Conservation (phyloP, 2,329 filamentous ascomycete genomes). For the Aureobasidium sp. region DNA sequence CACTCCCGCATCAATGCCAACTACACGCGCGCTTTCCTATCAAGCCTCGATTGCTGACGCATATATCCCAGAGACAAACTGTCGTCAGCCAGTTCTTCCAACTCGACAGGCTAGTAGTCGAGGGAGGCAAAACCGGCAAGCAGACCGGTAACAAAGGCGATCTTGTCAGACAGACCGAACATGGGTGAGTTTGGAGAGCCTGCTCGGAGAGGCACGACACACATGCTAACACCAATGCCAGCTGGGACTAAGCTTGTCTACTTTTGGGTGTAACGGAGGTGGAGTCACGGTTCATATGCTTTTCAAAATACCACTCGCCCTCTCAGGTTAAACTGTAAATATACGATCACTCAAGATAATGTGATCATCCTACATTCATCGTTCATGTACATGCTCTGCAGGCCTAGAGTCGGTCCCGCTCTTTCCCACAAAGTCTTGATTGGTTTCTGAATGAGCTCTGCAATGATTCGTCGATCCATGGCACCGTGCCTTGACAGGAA, state of each 20-base stretch:
- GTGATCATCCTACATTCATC: not conserved
- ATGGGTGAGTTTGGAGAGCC: conserved; percentile 52
- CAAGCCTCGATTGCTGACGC: conserved; percentile 30
- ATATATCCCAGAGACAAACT: conserved; percentile 72
- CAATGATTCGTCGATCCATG: no score
- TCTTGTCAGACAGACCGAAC: conserved; percentile 70
- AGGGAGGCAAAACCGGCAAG: conserved; percentile 74
- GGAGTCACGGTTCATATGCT: conserved; percentile 15
- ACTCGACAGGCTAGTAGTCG: conserved; percentile 82
- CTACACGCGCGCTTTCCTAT: no score
- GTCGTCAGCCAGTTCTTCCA: conserved; percentile 93
- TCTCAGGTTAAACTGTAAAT: conserved; percentile 5
- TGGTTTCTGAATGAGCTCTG: no score
- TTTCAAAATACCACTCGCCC: conserved; percentile 14
- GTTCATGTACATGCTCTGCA: no score
- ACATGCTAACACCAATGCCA: not conserved
- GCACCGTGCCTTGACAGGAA: no score
- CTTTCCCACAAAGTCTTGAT: no score
- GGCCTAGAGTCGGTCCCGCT: no score
- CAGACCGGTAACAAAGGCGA: conserved; percentile 59
- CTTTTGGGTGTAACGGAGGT: not conserved
- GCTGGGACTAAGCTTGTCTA: conserved; percentile 9
- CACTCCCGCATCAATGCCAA: no score
- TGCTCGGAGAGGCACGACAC: not conserved
- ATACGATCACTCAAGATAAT: conserved; percentile 1